phyloP scores from a whole-genome alignment of 257 asterid genomes.

The Solanum piurae region DNA sequence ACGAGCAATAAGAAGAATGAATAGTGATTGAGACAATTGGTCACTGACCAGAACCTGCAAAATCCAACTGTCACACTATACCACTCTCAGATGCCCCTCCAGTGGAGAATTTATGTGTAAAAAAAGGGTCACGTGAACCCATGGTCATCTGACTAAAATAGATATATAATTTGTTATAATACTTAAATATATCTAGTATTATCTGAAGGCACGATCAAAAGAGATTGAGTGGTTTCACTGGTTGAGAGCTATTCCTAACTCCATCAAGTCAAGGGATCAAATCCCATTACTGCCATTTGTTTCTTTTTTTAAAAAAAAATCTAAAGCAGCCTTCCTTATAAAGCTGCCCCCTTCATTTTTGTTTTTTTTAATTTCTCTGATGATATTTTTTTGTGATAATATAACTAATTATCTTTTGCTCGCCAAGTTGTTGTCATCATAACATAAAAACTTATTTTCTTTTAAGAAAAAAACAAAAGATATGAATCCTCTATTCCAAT shows the following conservation, averaged over 20 bases:
- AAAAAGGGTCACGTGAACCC: neutral
- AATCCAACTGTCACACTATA: neutral
- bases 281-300: neutral
- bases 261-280: neutral
- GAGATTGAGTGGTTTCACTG: neutral
- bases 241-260: neutral
- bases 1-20: neutral
- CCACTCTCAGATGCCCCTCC: neutral
- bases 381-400: neutral
- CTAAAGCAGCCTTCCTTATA: neutral
- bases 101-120: neutral
- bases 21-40: neutral
- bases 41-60: neutral
- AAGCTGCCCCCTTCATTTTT: neutral
- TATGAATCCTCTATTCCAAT: neutral
- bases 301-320: neutral
- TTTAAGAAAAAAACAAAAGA: neutral
- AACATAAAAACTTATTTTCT: too few relatives aligned
- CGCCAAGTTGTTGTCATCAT: neutral
- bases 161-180: neutral
- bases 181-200: neutral
- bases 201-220: neutral
- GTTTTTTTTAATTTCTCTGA: neutral
- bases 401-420: neutral
- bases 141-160: neutral